These are phyloP conservation scores for Trichoderma semiorbis DNA, from an alignment of 2,329 filamentous ascomycete genomes.

Conservation along the genomic window DNA sequence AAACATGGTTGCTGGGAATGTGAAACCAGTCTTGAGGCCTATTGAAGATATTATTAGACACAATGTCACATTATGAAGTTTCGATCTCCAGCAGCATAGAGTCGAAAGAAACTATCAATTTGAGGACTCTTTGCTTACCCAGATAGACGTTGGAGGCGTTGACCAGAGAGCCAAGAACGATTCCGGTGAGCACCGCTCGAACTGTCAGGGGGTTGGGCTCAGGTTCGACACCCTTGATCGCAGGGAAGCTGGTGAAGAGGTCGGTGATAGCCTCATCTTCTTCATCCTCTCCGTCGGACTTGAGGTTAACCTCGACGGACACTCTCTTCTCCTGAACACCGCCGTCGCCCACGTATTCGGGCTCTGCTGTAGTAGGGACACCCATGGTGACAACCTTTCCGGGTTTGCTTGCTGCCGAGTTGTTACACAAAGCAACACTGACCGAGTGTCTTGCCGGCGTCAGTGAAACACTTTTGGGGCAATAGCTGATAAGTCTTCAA, in stretches of 20 bases:
- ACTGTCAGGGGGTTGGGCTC: slow-evolving; percentile 51
- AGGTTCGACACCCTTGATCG: slow-evolving; percentile 39
- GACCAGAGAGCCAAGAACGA: slow-evolving; percentile 55
- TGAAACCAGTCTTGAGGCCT: slow-evolving; percentile 52
- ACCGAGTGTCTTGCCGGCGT: background rate
- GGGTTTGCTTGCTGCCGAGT: background rate
- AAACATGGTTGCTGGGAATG: slow-evolving; percentile 46
- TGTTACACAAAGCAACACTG: background rate
- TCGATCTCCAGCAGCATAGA: background rate
- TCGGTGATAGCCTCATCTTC: slow-evolving; percentile 32
- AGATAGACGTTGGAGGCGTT: slow-evolving; percentile 62
- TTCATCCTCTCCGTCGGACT: slow-evolving; percentile 26
- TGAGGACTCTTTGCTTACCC: slow-evolving; percentile 33
- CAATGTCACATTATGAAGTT: fast-evolving
- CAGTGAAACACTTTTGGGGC: background rate
- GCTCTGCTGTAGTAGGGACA: background rate
- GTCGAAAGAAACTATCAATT: fast-evolving
- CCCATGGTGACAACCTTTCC: background rate
- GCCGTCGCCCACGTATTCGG: background rate
- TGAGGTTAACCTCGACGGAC: slow-evolving; percentile 26
- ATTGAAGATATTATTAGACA: background rate
- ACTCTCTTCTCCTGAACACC: slow-evolving; percentile 25
- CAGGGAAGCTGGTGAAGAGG: slow-evolving; percentile 41
- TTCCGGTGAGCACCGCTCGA: slow-evolving; percentile 53
- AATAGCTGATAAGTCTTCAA: background rate